A percentile compares a stretch with the other conserved stretches of the same genome.
Evolutionary conservation across 75 land plant genomes (phyloP).

Genomic region (Pinus tabuliformis): DNA sequence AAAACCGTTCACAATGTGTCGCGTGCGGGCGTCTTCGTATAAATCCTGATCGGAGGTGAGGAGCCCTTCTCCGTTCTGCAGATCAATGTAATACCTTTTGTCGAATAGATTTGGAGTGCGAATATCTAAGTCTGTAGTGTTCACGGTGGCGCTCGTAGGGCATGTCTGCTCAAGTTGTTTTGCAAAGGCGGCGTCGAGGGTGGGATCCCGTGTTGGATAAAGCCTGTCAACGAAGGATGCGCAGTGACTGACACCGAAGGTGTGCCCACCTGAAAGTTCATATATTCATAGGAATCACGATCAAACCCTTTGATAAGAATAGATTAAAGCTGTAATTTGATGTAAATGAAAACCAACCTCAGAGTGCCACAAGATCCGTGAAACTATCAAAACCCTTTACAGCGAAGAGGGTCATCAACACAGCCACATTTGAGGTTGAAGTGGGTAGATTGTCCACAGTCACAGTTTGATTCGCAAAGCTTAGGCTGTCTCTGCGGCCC

Average conservation of each 20-base stretch:
- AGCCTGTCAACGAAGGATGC: slow-evolving; percentile 7
- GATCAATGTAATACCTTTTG: slow-evolving; percentile 65
- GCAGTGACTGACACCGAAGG: slow-evolving; percentile 29
- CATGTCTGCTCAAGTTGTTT: slow-evolving; percentile 27
- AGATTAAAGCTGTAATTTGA: neutral
- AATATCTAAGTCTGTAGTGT: slow-evolving; percentile 35
- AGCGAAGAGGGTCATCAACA: neutral
- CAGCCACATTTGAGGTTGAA: slow-evolving; percentile 14
- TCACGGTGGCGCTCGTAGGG: slow-evolving; percentile 21
- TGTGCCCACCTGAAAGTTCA: slow-evolving; percentile 25
- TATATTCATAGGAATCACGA: neutral
- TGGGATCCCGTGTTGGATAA: neutral
- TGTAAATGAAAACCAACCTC: neutral
- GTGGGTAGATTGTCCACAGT: neutral
- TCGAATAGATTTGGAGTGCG: slow-evolving; percentile 50
- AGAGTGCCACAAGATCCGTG: neutral
- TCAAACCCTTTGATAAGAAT: neutral
- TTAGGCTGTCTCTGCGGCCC: neutral
- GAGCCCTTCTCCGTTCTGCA: slow-evolving; percentile 46
- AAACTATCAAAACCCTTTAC: neutral
- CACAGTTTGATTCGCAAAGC: neutral
- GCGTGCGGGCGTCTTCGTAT: slow-evolving; percentile 36
- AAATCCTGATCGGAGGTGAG: slow-evolving; percentile 66
- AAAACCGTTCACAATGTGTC: slow-evolving; percentile 34
- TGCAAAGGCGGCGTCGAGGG: slow-evolving; percentile 19